phyloP scores from a whole-genome alignment of 495 filamentous ascomycete species.

The Geoglossum glabrum region DNA sequence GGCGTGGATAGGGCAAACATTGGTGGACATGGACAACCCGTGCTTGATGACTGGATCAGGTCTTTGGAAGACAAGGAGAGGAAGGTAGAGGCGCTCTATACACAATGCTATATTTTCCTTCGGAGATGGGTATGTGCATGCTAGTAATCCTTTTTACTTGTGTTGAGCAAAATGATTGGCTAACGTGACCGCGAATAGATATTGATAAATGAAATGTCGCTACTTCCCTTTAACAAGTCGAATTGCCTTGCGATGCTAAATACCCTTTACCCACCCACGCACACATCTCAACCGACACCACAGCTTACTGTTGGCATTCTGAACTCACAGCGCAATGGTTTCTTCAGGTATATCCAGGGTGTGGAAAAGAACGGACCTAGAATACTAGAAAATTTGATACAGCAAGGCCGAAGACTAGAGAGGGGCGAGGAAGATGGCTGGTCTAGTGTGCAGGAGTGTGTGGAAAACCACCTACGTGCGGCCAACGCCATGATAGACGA shows the following conservation, averaged over 20 bases:
- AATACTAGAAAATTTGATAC: slow-evolving; percentile 34
- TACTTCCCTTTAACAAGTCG: slow-evolving; percentile 42
- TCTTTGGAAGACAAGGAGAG: slow-evolving; percentile 31
- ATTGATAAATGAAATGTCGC: slow-evolving; percentile 48
- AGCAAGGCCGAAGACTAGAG: slow-evolving; percentile 25
- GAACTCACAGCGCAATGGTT: slow-evolving; percentile 37
- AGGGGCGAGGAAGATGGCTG: slow-evolving; percentile 33
- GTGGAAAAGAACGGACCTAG: slow-evolving; percentile 37
- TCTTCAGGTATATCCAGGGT: slow-evolving; percentile 43
- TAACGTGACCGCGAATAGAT: slow-evolving; percentile 22
- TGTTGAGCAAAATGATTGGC: neutral
- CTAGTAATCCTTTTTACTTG: neutral
- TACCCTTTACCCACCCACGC: slow-evolving; percentile 46
- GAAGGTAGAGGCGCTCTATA: slow-evolving; percentile 40
- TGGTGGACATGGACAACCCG: slow-evolving; percentile 24
- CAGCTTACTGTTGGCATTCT: slow-evolving; percentile 34
- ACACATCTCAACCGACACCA: slow-evolving; percentile 25
- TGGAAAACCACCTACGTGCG: slow-evolving; percentile 40
- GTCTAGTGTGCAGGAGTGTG: slow-evolving; percentile 28
- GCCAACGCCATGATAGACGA: slow-evolving; percentile 43
- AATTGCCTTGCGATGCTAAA: slow-evolving; percentile 62
- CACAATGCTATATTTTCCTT: slow-evolving; percentile 43
- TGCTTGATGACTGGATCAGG: slow-evolving; percentile 33
- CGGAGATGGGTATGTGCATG: slow-evolving; percentile 42
- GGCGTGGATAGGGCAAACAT: slow-evolving; percentile 16